Evolutionary conservation across 495 filamentous ascomycete species (phyloP).

Genomic region (Hypoxylon lienhwacheense): DNA sequence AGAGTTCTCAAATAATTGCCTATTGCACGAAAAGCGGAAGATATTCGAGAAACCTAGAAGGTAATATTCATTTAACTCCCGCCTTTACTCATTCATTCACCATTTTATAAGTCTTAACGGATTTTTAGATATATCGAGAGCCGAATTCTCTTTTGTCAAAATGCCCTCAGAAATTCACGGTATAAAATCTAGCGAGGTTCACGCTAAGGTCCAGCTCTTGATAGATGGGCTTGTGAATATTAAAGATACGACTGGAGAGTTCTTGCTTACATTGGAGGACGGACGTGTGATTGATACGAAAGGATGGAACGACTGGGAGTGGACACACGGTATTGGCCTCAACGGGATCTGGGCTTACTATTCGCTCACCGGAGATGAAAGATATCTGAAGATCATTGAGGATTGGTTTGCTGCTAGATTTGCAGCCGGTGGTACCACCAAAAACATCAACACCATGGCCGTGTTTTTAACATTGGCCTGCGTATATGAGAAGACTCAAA

Average conservation of each 20-base stretch:
- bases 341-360: conserved; percentile 81
- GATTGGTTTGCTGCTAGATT: conserved; percentile 69
- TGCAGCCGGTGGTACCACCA: conserved; percentile 67
- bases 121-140: no score
- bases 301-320: conserved; percentile 78
- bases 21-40: no score
- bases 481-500: conserved; percentile 67
- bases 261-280: conserved; percentile 65
- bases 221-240: conserved; percentile 71
- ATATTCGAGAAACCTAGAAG: no score
- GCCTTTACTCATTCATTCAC: no score
- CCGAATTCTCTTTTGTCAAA: conserved; percentile 6
- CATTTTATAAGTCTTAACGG: no score
- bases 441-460: conserved; percentile 82
- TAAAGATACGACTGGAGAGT: conserved; percentile 67
- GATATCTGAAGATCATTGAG: conserved; percentile 60
- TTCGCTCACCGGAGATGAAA: conserved; percentile 58
- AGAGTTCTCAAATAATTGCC: no score
- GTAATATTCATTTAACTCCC: no score
- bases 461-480: conserved; percentile 70
- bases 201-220: conserved; percentile 59
- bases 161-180: conserved; percentile 48
- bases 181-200: conserved; percentile 50
- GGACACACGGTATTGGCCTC: conserved; percentile 77
- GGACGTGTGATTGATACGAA: conserved; percentile 78